These are phyloP conservation scores for Magnolia sinica DNA, from an alignment of 164 flowering plant species.

Conservation along the genomic window DNA sequence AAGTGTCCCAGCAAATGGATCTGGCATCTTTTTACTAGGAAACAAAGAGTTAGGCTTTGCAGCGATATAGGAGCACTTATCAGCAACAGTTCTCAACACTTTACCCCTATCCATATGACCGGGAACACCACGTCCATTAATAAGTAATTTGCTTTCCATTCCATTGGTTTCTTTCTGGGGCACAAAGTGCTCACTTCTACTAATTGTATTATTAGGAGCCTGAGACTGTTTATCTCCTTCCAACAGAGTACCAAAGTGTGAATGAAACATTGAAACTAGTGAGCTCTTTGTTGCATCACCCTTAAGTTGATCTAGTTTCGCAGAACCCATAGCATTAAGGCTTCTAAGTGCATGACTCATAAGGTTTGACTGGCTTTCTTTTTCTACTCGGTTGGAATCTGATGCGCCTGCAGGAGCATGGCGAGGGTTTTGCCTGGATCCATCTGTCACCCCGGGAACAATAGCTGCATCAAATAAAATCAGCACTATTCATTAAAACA, in stretches of 20 bases:
- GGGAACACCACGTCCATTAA: slow-evolving; percentile 15
- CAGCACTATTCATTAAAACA: slow-evolving; percentile 2
- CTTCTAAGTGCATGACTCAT: slow-evolving; percentile 15
- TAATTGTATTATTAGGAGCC: slow-evolving; percentile 11
- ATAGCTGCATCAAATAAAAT: slow-evolving; percentile 28
- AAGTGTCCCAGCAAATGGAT: slow-evolving; percentile 13
- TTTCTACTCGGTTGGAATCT: slow-evolving; percentile 11
- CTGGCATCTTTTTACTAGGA: slow-evolving; percentile 21
- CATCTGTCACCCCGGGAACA: slow-evolving; percentile 21
- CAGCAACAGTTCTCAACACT: slow-evolving; percentile 14
- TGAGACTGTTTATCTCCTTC: slow-evolving; percentile 19
- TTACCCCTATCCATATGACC: slow-evolving; percentile 23
- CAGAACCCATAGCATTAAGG: slow-evolving; percentile 14
- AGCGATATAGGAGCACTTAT: slow-evolving; percentile 9
- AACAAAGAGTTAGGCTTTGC: slow-evolving; percentile 15
- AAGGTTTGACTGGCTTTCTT: slow-evolving; percentile 20
- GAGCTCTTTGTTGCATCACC: slow-evolving; percentile 26
- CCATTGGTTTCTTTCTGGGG: slow-evolving; percentile 17
- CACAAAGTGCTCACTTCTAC: slow-evolving; percentile 20
- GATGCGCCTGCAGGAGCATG: slow-evolving; percentile 19
- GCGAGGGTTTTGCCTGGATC: slow-evolving; percentile 21
- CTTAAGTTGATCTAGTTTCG: slow-evolving; percentile 15
- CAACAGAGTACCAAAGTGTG: slow-evolving; percentile 14
- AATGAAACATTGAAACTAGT: slow-evolving; percentile 20
- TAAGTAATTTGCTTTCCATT: slow-evolving; percentile 11